phyloP scores from a whole-genome alignment of 2,329 filamentous ascomycete genomes.

The Blastomyces emzantsi region DNA sequence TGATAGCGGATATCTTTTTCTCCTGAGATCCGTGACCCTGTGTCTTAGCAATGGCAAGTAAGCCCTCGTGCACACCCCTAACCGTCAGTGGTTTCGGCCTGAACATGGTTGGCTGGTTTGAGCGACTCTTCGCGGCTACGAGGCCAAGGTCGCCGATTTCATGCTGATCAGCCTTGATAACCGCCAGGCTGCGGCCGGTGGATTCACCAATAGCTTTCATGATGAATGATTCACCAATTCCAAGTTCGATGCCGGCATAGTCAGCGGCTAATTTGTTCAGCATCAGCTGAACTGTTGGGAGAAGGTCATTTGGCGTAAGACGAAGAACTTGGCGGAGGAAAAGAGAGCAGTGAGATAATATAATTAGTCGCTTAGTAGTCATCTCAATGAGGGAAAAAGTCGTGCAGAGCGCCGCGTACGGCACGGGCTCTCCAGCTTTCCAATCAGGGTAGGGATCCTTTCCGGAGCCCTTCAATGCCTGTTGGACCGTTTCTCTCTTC shows the following conservation, averaged over 20 bases:
- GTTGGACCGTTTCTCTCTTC: constrained; percentile 70
- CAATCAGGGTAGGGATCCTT: constrained; percentile 93
- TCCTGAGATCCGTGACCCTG: constrained; percentile 81
- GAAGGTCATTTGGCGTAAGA: constrained; percentile 75
- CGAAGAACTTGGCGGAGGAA: constrained; percentile 93
- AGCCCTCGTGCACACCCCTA: constrained; percentile 71
- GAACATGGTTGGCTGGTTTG: constrained; percentile 96
- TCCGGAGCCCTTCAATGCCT: constrained; percentile 56
- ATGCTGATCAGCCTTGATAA: constrained; percentile 93
- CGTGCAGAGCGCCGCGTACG: constrained; percentile 86
- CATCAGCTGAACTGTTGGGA: constrained; percentile 88
- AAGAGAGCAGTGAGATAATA: constrained; percentile 77
- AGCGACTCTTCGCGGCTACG: constrained; percentile 90
- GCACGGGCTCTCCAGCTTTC: constrained; percentile 78
- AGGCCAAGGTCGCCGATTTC: constrained; percentile 93
- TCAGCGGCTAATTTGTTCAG: constrained; percentile 96
- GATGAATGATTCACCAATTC: constrained; percentile 96
- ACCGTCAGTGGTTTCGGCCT: constrained; percentile 89
- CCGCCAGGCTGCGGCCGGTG: constrained; percentile 74
- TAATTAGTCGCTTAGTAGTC: constrained; percentile 83
- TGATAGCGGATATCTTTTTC: constrained; percentile 87
- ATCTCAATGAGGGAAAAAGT: constrained; percentile 94
- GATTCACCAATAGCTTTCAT: constrained; percentile 98
- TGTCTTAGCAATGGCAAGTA: constrained; percentile 81
- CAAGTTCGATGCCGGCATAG: constrained; percentile 90